Evolutionary conservation across 768 basidiomycete genomes (phyloP), one percentile per base, ranked within the genome.

Genomic region (Podaxis sp.): DNA sequence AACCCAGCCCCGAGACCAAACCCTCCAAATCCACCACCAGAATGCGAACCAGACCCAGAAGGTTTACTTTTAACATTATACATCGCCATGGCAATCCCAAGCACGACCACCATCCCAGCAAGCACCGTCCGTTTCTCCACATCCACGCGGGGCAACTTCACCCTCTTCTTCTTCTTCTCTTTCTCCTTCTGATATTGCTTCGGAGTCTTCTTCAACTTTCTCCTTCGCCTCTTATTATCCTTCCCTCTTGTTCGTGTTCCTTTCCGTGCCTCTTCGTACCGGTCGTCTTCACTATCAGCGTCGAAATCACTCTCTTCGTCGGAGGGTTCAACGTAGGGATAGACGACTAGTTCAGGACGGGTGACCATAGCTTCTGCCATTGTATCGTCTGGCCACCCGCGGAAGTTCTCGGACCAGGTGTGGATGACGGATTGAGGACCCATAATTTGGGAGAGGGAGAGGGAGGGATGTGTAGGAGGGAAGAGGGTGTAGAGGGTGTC

Each of bases 401-500:
- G 55, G 2, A 70, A 67, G 27, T 74, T 71, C 66, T 86, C 82
- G 17, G 81, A 83, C 91, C 91, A 94, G 8, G 92, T 93, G 70
- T 81, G 84, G 55, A 91, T 76, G 40, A 84, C 89, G 68, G 90
- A 92, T 67, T 89, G 86, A 0, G 89, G 90, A 8, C 92, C 92
- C 82, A 94, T 85, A 53, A 90, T 90, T 29, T 77, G 75, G 5
- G 80, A 73, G 15, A 91, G 75, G 2, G 66, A 70, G 12, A 93
- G 75, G 0, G 72, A 75, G 9, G 86, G 80, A 56, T 88, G 81
- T 1, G 80, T 76, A 2, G 89, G 88, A 3, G 90, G 89, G 71
- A 81, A 88, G 19, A 69, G 66, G n/a, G 70, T 65, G 54, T 81
- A 84, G 12, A 93, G 83, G 7, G 74, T 77, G 66, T 91, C 89